These are phyloP conservation scores for Periconia sp. DNA, from an alignment of 2,329 filamentous ascomycete species.

Conservation along the genomic window DNA sequence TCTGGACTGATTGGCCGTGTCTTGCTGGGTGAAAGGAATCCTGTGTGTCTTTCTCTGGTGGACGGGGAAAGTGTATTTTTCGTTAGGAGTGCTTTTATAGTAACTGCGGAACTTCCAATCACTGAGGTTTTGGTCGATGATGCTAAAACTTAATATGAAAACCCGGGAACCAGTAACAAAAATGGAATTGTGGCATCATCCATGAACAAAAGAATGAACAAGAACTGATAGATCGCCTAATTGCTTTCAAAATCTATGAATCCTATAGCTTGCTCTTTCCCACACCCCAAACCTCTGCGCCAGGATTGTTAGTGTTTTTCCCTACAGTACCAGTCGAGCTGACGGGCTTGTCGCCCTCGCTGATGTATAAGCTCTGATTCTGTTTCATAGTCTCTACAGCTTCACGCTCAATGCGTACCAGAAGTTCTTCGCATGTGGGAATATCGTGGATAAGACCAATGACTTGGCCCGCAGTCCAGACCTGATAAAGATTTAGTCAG, in stretches of 20 bases:
- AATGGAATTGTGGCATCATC: no score
- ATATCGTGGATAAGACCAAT: slow-evolving; percentile 64
- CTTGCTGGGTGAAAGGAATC: no score
- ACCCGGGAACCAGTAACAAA: no score
- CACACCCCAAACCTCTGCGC: slow-evolving; percentile 45
- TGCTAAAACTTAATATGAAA: no score
- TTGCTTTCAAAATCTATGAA: background rate
- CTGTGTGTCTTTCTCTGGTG: no score
- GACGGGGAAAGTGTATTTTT: no score
- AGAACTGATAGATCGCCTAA: background rate
- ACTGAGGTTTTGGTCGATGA: no score
- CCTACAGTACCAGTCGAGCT: slow-evolving; percentile 25
- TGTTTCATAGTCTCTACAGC: slow-evolving; percentile 46
- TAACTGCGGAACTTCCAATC: no score
- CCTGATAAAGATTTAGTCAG: slow-evolving; percentile 54
- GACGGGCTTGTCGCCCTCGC: slow-evolving; percentile 23
- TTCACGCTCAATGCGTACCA: slow-evolving; percentile 50
- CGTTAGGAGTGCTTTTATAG: no score
- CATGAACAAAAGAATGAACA: background rate
- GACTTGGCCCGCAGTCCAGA: slow-evolving; percentile 97
- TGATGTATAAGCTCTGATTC: slow-evolving; percentile 40
- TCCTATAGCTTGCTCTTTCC: slow-evolving; percentile 48
- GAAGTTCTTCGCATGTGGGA: slow-evolving; percentile 50
- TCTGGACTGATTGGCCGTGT: no score
- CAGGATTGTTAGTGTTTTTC: slow-evolving; percentile 42